Evolutionary conservation across 495 filamentous ascomycete species (phyloP).

Genomic region (Xanthoparmelia taractica): DNA sequence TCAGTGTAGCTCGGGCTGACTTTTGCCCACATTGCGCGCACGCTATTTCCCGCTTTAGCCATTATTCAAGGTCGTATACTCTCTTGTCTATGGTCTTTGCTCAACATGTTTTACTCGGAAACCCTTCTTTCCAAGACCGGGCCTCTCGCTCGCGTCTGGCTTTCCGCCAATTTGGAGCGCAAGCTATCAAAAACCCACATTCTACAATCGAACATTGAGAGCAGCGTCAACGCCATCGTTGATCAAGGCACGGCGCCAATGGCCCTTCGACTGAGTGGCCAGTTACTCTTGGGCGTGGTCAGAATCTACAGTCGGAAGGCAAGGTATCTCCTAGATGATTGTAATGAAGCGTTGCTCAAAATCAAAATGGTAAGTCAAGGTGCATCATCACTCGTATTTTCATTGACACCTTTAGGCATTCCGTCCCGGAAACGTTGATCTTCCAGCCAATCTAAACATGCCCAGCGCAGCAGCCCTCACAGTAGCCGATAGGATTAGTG

Average conservation of each 20-base stretch:
- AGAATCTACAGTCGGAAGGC: constrained; percentile 96
- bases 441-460: constrained; percentile 39
- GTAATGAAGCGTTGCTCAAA: constrained; percentile 92
- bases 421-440: constrained; percentile 46
- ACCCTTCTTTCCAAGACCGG: constrained; percentile 92
- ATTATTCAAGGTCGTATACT: constrained; percentile 18
- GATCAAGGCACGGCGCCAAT: constrained; percentile 89
- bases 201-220: constrained; percentile 82
- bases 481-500: constrained; percentile 27
- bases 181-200: constrained; percentile 95
- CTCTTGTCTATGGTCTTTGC: constrained; percentile 15
- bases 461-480: constrained; percentile 39
- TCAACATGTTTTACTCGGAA: constrained; percentile 95
- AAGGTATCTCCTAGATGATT: constrained; percentile 91
- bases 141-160: constrained; percentile 91
- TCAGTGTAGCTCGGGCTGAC: constrained; percentile 23
- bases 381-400: neutral
- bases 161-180: constrained; percentile 94
- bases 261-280: constrained; percentile 87
- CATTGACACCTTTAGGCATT: constrained; percentile 37
- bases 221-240: constrained; percentile 90
- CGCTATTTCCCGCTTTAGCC: constrained; percentile 19
- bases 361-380: constrained; percentile 79
- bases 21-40: constrained; percentile 32
- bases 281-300: constrained; percentile 89